Conservation (phyloP, 306 rosid genomes). For the Cucurbita ficifolia region DNA sequence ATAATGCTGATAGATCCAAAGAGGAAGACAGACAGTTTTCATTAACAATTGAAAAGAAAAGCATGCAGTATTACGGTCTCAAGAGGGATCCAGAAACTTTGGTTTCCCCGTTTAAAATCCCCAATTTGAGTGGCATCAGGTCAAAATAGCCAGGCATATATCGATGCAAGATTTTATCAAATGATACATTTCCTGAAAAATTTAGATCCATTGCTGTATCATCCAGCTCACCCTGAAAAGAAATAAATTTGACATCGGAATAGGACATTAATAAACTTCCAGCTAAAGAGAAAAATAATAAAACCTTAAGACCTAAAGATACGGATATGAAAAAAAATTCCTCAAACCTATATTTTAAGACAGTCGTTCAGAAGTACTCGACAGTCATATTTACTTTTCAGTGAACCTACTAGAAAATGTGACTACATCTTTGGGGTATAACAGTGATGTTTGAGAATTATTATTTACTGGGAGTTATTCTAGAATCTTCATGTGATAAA, state of each 20-base stretch:
- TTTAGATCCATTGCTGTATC: conserved; percentile 74
- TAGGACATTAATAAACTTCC: not conserved
- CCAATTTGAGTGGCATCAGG: conserved; percentile 50
- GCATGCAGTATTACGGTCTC: conserved; percentile 58
- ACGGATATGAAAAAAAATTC: not conserved
- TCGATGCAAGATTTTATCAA: conserved; percentile 59
- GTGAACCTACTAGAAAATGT: not conserved
- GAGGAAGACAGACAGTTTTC: not conserved
- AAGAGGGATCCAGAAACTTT: conserved; percentile 70
- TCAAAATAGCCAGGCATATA: conserved; percentile 57
- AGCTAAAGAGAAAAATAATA: not conserved
- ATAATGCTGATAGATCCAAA: conserved; percentile 10
- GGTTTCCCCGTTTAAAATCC: conserved; percentile 64
- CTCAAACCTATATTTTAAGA: not conserved
- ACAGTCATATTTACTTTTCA: not conserved
- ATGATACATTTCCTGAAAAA: conserved; percentile 67
- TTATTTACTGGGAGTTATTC: not conserved
- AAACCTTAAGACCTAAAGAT: not conserved
- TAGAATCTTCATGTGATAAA: not conserved
- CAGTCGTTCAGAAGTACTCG: not conserved
- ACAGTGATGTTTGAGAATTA: not conserved
- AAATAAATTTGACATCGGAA: conserved; percentile 12
- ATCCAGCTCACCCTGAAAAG: conserved; percentile 69
- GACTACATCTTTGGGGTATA: not conserved
- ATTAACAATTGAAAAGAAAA: conserved; percentile 6